Percentiles rank a stretch among this genome's conserved stretches.
These are phyloP conservation scores for Neofusicoccum umdonicola DNA, from an alignment of 2,329 filamentous ascomycete species.

Conservation along the genomic window DNA sequence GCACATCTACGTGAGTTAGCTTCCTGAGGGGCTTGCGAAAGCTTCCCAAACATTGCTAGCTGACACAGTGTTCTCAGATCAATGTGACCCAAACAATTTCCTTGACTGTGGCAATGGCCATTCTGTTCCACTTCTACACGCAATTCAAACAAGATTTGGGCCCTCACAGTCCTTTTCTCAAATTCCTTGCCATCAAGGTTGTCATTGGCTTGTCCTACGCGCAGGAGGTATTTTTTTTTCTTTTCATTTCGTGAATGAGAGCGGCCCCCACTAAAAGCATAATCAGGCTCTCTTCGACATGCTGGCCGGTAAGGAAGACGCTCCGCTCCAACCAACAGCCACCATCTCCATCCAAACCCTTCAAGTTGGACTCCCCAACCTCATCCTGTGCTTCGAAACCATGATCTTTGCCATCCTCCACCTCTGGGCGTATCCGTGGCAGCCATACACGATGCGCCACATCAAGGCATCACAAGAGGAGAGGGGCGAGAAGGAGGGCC, in stretches of 20 bases:
- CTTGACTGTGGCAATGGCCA: background rate
- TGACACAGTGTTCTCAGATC: background rate
- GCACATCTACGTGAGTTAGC: background rate
- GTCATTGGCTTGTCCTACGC: background rate
- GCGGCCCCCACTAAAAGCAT: background rate
- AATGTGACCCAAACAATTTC: background rate
- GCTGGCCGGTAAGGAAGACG: background rate
- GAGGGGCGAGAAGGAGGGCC: background rate
- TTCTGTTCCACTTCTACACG: background rate
- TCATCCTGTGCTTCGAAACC: background rate
- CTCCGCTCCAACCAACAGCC: background rate
- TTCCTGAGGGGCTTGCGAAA: no score
- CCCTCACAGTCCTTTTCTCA: background rate
- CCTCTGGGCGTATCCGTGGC: background rate
- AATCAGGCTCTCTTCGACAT: background rate
- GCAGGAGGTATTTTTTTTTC: background rate
- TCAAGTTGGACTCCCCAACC: background rate
- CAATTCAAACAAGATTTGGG: background rate
- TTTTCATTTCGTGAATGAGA: no score
- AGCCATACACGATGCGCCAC: background rate
- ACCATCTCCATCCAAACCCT: background rate
- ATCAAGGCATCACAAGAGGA: background rate
- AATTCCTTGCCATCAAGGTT: background rate
- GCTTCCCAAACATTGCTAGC: no score
- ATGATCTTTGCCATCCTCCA: background rate